Base-by-base conservation (phyloP, 768 basidiomycete genomes). In the Phylloporus rhodoxanthus region DNA sequence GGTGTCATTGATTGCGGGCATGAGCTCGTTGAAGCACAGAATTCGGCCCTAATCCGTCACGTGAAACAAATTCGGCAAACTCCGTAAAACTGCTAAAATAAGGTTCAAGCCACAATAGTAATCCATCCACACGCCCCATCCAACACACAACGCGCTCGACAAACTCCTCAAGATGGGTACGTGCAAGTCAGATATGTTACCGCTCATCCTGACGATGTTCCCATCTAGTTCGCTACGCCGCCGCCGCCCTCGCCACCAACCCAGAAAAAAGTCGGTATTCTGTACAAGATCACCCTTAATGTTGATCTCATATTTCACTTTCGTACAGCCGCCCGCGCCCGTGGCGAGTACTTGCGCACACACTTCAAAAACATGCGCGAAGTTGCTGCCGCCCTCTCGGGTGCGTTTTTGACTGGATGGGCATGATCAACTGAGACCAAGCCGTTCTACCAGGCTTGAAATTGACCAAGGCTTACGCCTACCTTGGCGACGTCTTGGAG, bases 361-460 rank as follows among this genome's bases (percentile, higher is more conserved):
- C 95, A 97, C 78, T 99, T 96, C 85, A 99, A 99, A 87, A 99
- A 98, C 82, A 98, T 96, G 91, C 85, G 91, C 56, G 96, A 99
- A 74, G 96, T 98, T 49, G 94, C 90, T 45, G 95, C 95, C 57
- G 92, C 89, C 58, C 77, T 97, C 57, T 81, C 85, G 57, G 94
- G 93, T 91, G 57, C 64, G 78, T 71, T 36, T n/a, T 36, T 28
- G 33, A 51, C 51, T 19, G 30, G 19, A 21, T 40, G 21, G 5
- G 0, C 26, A 13, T 32, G 8, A 28, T 40, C 43, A n/a, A 25
- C 20, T 19, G 5, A 44, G 39, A 50, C 46, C 49, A 48, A 57
- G 17, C n/a, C 10, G 7, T 21, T 42, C 30, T 10, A 45, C 41
- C 32, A 94, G 93, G 96, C 67, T 75, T 95, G 72, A 90, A 89